Percentiles rank a stretch among this genome's conserved stretches.
phyloP scores from a whole-genome alignment of 441 rosid species.

The Geranium incanum region DNA sequence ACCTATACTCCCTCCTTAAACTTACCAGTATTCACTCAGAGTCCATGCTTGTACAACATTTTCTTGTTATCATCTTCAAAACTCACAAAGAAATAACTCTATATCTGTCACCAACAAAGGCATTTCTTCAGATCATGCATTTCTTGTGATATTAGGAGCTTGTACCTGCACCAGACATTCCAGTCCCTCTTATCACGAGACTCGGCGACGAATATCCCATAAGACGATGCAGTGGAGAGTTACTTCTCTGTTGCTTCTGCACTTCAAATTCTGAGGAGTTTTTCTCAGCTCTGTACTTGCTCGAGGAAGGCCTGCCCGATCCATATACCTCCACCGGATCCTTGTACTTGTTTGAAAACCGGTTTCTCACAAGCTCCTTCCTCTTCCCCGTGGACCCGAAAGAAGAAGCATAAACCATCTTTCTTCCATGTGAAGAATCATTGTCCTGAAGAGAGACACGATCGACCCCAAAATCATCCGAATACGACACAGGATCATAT shows the following conservation, averaged over 20 bases:
- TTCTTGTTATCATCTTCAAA: too few relatives aligned
- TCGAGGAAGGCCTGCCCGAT: conserved; percentile 26
- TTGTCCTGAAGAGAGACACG: too few relatives aligned
- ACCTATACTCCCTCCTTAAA: too few relatives aligned
- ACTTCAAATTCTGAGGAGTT: conserved; percentile 39
- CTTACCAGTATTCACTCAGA: too few relatives aligned
- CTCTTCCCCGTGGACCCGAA: conserved; percentile 15
- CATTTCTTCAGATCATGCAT: too few relatives aligned
- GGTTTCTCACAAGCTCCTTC: conserved; percentile 21
- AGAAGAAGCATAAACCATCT: too few relatives aligned
- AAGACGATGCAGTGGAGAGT: conserved; percentile 69
- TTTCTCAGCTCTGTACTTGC: conserved; percentile 27
- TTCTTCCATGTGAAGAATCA: too few relatives aligned
- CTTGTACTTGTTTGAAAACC: conserved; percentile 24
- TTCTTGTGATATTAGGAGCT: background rate
- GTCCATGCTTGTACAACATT: too few relatives aligned
- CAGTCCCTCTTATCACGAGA: conserved; percentile 28
- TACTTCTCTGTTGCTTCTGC: conserved; percentile 27
- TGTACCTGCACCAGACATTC: conserved; percentile 1
- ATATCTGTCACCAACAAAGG: too few relatives aligned
- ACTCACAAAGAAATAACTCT: too few relatives aligned
- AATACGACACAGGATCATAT: too few relatives aligned
- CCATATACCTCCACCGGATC: conserved; percentile 26
- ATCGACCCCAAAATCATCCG: too few relatives aligned
- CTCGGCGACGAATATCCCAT: conserved; percentile 80